phyloP scores from a whole-genome alignment of 1,284 basidiomycete genomes.

The Athelia sp. region DNA sequence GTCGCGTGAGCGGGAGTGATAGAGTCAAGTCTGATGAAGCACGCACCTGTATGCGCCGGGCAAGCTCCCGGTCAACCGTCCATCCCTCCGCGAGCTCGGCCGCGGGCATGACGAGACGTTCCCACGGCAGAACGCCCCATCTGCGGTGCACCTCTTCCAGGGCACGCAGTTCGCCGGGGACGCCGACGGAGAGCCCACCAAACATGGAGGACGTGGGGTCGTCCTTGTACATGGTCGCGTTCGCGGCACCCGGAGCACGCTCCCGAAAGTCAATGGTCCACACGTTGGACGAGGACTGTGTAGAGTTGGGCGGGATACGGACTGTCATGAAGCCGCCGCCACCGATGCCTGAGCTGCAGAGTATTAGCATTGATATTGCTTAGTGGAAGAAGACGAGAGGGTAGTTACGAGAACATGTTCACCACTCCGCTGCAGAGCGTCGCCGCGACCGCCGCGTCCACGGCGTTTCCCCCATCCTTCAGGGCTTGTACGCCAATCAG shows the following conservation, averaged over 20 bases:
- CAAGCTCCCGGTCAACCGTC: slow-evolving; percentile 73
- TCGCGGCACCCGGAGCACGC: slow-evolving; percentile 70
- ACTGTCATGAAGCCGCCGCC: slow-evolving; percentile 93
- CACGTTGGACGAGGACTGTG: slow-evolving; percentile 48
- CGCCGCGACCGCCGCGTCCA: slow-evolving; percentile 82
- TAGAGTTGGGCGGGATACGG: slow-evolving; percentile 57
- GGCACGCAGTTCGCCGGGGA: slow-evolving; percentile 86
- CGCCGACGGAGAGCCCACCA: slow-evolving; percentile 80
- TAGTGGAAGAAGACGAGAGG: slow-evolving; percentile 3
- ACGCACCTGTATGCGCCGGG: slow-evolving; percentile 63
- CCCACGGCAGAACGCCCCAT: slow-evolving; percentile 49
- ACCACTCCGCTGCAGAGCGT: slow-evolving; percentile 83
- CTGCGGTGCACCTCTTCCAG: slow-evolving; percentile 73
- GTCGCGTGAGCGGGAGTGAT: no score
- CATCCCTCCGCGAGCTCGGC: slow-evolving; percentile 74
- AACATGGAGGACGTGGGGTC: slow-evolving; percentile 48
- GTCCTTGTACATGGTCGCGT: slow-evolving; percentile 69
- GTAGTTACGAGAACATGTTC: slow-evolving; percentile 80
- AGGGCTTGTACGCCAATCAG: slow-evolving; percentile 75
- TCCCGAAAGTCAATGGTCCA: slow-evolving; percentile 88
- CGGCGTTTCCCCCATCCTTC: slow-evolving; percentile 84
- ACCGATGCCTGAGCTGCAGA: slow-evolving; percentile 74
- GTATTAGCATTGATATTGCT: neutral
- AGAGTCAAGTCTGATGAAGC: no score
- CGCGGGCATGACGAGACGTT: slow-evolving; percentile 68